Evolutionary conservation across 129 eudicot genomes (phyloP).

Genomic region (Centella asiatica): DNA sequence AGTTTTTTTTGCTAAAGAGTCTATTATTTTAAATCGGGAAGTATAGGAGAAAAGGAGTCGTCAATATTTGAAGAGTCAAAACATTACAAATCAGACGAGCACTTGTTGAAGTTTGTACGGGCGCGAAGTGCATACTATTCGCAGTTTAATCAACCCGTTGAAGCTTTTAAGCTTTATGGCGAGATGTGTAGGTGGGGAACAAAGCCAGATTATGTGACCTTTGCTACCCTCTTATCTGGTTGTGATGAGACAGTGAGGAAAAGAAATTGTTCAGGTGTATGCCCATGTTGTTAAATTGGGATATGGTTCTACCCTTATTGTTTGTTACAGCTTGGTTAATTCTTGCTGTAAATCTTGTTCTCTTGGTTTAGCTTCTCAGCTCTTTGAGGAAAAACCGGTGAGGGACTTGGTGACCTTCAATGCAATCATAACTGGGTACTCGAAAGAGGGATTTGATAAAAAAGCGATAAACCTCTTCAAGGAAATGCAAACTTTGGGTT

Average conservation of each 20-base stretch:
- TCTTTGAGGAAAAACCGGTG: slow-evolving; percentile 41
- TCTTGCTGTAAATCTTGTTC: neutral
- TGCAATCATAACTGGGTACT: slow-evolving; percentile 53
- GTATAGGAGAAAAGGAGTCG: too few species aligned
- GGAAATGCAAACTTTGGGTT: slow-evolving; percentile 45
- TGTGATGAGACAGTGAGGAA: slow-evolving; percentile 39
- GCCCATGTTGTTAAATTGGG: neutral
- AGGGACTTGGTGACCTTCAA: slow-evolving; percentile 67
- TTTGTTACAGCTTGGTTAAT: neutral
- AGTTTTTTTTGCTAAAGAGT: too few species aligned
- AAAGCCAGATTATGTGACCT: slow-evolving; percentile 56
- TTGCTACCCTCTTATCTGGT: slow-evolving; percentile 58
- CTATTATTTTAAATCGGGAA: too few species aligned
- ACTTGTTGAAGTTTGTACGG: too few species aligned
- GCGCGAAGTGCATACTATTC: slow-evolving; percentile 76
- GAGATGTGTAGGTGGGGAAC: slow-evolving; percentile 60
- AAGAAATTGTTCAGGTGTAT: slow-evolving; percentile 52
- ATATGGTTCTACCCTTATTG: neutral
- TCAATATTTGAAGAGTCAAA: too few species aligned
- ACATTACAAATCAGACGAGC: too few species aligned
- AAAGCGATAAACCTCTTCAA: slow-evolving; percentile 44
- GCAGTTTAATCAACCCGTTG: slow-evolving; percentile 31
- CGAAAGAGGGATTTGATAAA: slow-evolving; percentile 35
- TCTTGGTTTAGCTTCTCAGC: slow-evolving; percentile 38
- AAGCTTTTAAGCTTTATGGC: slow-evolving; percentile 48